phyloP scores from a whole-genome alignment of 169 alveolate species.

The Cytauxzoon felis region DNA sequence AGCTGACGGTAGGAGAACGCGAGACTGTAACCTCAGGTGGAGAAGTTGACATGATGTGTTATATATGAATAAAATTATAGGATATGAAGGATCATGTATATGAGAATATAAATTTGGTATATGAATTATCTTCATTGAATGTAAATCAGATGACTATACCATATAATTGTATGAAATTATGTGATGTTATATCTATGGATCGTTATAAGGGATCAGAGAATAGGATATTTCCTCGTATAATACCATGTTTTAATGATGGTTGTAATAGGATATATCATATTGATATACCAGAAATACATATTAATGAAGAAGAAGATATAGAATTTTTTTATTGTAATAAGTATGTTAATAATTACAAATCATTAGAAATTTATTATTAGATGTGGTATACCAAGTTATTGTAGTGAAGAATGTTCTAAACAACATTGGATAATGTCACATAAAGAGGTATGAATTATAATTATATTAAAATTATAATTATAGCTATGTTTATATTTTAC shows the following conservation, averaged over 20 bases:
- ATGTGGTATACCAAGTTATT: constrained; percentile 62
- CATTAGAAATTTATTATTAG: background rate
- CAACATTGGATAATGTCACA: constrained; percentile 57
- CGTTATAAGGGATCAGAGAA: constrained; percentile 5
- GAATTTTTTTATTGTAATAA: constrained; percentile 40
- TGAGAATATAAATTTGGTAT: constrained; percentile 1
- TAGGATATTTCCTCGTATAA: constrained; percentile 37
- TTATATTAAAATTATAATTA: background rate
- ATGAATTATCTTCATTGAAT: constrained; percentile 36
- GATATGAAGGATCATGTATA: background rate
- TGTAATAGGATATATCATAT: constrained; percentile 39
- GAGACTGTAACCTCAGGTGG: too few species aligned
- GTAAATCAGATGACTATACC: constrained; percentile 38
- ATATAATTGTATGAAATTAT: background rate
- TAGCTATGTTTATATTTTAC: constrained; percentile 37
- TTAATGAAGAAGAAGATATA: constrained; percentile 3
- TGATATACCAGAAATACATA: constrained; percentile 58
- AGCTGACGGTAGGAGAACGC: too few species aligned
- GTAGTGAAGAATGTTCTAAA: constrained; percentile 40
- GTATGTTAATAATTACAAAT: background rate
- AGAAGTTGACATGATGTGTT: too few species aligned
- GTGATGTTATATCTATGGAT: background rate
- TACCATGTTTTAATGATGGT: constrained; percentile 58
- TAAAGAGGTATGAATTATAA: constrained; percentile 25
- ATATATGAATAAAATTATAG: too few species aligned